Base-by-base conservation (phyloP, 2,329 filamentous ascomycete species). In the Elsinoe fawcettii region DNA sequence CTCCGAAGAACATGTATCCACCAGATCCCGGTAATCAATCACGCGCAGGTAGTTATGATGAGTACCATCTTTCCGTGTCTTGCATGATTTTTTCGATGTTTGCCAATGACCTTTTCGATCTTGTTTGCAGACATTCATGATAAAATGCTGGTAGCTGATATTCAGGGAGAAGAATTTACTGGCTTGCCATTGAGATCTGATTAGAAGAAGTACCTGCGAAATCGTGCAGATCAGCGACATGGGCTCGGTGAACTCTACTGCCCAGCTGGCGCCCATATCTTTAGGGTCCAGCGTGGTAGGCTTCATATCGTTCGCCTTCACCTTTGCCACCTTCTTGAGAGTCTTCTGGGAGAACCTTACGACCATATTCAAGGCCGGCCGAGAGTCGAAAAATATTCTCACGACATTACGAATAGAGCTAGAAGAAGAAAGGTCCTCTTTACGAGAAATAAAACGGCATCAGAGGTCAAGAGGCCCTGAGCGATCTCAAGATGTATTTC, bases 301-400 rank as follows among this genome's bases (percentile, higher is more conserved):
- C 51, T 70, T 75, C 59, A 65, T 75, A 25, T 70, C 68, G 36
- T 75, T 75, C 51, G 57, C 69, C 30, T 74, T 75, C 64, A 76
- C 74, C 0, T 58, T 75, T 16, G 67, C 64, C n/a, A 75, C 73
- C 14, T 70, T 74, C 61, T 51, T 75, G 23, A 66, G 69, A 51
- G 71, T 75, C 6, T 67, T 74, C 54, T 75, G 71, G 72, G 63
- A 64, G 47, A 72, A 73, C 18, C 60, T 75, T 36, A 59, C 64
- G n/a, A 74, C 72, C 2, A 59, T 74, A 27, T 60, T 61, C 36
- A 65, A 69, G 49, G 73, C 72, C 1, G 64, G 67, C 5, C 62
- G 66, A 36, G 69, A 75, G 59, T 72, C 75, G n/a, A 66, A 70
- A 51, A 66, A 69, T 53, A 69, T 66, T 32, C 63, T 74, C 1